Evolutionary conservation across 2,329 filamentous ascomycete genomes (phyloP).

Genomic region (Falciphora oryzae): DNA sequence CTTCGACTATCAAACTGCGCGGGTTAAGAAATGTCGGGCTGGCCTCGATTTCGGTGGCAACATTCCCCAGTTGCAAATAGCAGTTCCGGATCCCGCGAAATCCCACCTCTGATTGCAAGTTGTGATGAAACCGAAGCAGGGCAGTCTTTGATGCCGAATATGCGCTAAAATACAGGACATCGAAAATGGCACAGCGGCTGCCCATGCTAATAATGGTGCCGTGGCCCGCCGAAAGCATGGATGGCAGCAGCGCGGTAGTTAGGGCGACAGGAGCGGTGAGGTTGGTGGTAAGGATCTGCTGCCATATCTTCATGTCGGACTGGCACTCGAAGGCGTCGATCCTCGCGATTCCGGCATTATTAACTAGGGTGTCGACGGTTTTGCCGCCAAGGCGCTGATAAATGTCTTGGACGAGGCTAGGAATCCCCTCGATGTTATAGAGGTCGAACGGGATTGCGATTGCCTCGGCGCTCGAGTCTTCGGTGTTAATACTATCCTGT

Average conservation of each 20-base stretch:
- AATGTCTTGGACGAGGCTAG: neutral
- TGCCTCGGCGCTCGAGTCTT: neutral
- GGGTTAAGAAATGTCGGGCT: neutral
- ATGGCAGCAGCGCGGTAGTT: neutral
- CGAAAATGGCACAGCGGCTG: neutral
- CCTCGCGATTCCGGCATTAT: neutral
- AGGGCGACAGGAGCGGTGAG: constrained; percentile 1
- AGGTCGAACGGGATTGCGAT: neutral
- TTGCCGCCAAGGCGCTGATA: neutral
- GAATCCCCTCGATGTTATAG: neutral
- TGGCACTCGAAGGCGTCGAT: constrained; percentile 4
- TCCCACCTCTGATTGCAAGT: neutral
- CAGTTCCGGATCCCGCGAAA: neutral
- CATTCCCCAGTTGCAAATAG: neutral
- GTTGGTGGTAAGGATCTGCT: constrained; percentile 5
- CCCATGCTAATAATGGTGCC: constrained; percentile 2
- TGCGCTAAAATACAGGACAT: neutral
- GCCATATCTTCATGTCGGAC: neutral
- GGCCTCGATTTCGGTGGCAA: neutral
- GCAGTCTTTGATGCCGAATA: neutral
- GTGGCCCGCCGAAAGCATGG: neutral
- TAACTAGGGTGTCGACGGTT: neutral
- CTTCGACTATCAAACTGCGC: neutral
- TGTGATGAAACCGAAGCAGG: neutral
- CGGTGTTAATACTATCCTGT: neutral